Evolutionary conservation across 495 filamentous ascomycete genomes (phyloP).

Genomic region (Annulohypoxylon bovei): DNA sequence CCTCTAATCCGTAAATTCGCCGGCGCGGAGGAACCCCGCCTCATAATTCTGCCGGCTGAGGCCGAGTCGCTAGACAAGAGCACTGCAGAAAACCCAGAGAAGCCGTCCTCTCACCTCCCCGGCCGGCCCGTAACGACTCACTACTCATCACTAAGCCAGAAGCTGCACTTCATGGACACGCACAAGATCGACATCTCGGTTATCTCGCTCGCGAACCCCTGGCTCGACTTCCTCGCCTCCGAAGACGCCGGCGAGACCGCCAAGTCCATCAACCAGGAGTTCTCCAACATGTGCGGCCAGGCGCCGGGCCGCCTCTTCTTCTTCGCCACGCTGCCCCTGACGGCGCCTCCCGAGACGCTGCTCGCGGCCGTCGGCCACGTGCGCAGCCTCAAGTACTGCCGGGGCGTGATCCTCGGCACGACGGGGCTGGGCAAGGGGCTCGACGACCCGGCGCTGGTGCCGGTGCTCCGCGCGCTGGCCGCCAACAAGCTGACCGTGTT

Average conservation of each 20-base stretch:
- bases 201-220: conserved; percentile 92
- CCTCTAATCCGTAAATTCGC: conserved; percentile 81
- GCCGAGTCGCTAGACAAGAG: conserved; percentile 62
- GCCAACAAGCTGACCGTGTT: conserved; percentile 74
- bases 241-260: conserved; percentile 70
- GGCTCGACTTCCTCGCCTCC: conserved; percentile 85
- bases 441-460: conserved; percentile 77
- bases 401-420: conserved; percentile 89
- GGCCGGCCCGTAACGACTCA: conserved; percentile 80
- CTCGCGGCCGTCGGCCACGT: conserved; percentile 72
- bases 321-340: conserved; percentile 84
- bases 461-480: conserved; percentile 75
- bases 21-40: conserved; percentile 67
- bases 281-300: conserved; percentile 71
- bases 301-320: conserved; percentile 74
- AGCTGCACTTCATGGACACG: conserved; percentile 85
- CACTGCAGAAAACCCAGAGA: conserved; percentile 43
- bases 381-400: conserved; percentile 69
- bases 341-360: conserved; percentile 68
- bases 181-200: conserved; percentile 86
- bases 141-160: conserved; percentile 76
- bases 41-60: conserved; percentile 82
- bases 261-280: conserved; percentile 76
- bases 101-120: conserved; percentile 55
- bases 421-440: conserved; percentile 82